phyloP scores from a whole-genome alignment of 352 stramenopile genomes.

The Phytophthora constricta region DNA sequence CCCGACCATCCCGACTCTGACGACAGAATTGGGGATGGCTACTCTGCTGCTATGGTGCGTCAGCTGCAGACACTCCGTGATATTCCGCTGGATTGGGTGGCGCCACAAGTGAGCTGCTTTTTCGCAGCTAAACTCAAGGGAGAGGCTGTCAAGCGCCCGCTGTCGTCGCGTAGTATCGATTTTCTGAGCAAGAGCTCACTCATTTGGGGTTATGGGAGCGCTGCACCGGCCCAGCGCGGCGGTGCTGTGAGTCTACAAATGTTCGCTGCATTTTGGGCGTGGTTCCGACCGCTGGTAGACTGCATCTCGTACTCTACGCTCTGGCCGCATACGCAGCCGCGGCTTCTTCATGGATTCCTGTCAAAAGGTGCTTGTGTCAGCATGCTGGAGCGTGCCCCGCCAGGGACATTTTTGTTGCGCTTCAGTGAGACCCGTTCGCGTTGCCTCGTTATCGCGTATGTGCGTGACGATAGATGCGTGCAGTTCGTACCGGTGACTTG shows the following conservation, averaged over 20 bases:
- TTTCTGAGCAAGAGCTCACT: slow-evolving; percentile 78
- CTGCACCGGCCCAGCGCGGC: slow-evolving; percentile 44
- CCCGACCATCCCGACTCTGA: slow-evolving; percentile 11
- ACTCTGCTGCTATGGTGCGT: slow-evolving; percentile 41
- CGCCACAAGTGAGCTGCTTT: slow-evolving; percentile 73
- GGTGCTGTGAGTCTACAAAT: slow-evolving; percentile 66
- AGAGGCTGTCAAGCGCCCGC: slow-evolving; percentile 66
- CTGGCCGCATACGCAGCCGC: slow-evolving; percentile 78
- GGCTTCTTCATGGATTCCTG: slow-evolving; percentile 81
- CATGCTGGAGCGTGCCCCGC: slow-evolving; percentile 72
- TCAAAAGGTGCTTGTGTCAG: slow-evolving; percentile 81
- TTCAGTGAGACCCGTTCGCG: slow-evolving; percentile 78
- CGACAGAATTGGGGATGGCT: slow-evolving; percentile 18
- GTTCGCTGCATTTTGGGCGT: slow-evolving; percentile 79
- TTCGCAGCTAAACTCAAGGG: slow-evolving; percentile 78
- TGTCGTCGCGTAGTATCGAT: slow-evolving; percentile 79
- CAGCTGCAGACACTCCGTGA: slow-evolving; percentile 45
- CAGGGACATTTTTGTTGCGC: slow-evolving; percentile 79
- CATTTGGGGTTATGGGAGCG: slow-evolving; percentile 56
- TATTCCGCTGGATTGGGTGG: slow-evolving; percentile 70
- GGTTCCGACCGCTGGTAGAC: slow-evolving; percentile 74
- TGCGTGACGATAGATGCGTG: slow-evolving; percentile 63
- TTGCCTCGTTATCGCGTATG: slow-evolving; percentile 78
- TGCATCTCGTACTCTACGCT: slow-evolving; percentile 67
- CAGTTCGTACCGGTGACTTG: slow-evolving; percentile 83